A percentile compares a stretch with the other conserved stretches of the same genome.
Conservation (phyloP, 768 basidiomycete species). For the Panaeolus papilionaceus region DNA sequence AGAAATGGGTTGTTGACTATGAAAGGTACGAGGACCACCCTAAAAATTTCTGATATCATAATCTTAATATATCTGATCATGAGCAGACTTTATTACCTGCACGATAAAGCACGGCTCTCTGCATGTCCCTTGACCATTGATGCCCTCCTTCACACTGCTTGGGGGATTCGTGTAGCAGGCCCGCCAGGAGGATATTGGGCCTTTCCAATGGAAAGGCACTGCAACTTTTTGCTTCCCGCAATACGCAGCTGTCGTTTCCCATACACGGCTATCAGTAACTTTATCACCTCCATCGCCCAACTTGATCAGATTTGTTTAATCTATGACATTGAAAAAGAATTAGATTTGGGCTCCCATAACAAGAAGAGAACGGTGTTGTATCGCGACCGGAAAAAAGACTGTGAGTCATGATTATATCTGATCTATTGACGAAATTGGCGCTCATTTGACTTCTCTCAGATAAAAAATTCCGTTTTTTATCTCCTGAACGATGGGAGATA, state of each 20-base stretch:
- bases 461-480: too few species aligned
- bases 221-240: conserved; percentile 33
- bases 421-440: too few species aligned
- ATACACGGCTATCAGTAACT: conserved; percentile 36
- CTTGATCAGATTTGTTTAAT: conserved; percentile 36
- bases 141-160: conserved; percentile 38
- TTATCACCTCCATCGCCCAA: conserved; percentile 35
- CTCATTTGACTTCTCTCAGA: too few species aligned
- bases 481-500: too few species aligned
- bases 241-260: conserved; percentile 39
- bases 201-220: conserved; percentile 46
- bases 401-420: too few species aligned
- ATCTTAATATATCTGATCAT: conserved; percentile 4
- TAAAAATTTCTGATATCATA: not conserved
- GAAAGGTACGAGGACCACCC: conserved; percentile 37
- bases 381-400: too few species aligned
- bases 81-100: conserved; percentile 37
- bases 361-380: too few species aligned
- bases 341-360: conserved; percentile 24
- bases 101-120: conserved; percentile 25
- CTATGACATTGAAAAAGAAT: conserved; percentile 32
- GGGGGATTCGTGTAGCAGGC: conserved; percentile 36
- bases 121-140: conserved; percentile 40
- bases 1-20: conserved; percentile 28
- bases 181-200: conserved; percentile 46